Evolutionary conservation across 2,329 filamentous ascomycete species (phyloP), one percentile per base, ranked within the genome.

Genomic region (Cordyceps militaris): DNA sequence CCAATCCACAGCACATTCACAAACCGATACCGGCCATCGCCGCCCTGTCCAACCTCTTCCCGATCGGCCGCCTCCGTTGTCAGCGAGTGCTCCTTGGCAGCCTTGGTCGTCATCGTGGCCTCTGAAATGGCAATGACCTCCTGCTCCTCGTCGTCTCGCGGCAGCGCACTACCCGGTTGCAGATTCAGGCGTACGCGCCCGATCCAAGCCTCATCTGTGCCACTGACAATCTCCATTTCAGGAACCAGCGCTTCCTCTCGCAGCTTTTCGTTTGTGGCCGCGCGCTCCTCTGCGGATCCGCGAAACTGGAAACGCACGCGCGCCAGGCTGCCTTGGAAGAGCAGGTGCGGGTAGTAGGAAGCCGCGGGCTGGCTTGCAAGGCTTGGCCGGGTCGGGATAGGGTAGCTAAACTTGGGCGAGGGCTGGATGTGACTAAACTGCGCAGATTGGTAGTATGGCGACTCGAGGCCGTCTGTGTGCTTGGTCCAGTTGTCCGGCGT

Each of bases 1-100:
- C 46, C 52, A 43, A 59, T 57, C 58, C 58, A 59, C 13, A 59
- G 19, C 23, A 59, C 53, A 53, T 57, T 59, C 19, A 59, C 58
- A 53, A 56, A 56, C 6, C 32, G 6, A 38, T 59, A 59, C 28
- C 21, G 38, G n/a, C 1, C 26, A 0, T 47, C 8, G 5, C 5
- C 46, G 3, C 4, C 21, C 3, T 38, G 6, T 26, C 16, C 38
- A 24, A 59, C 38, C 9, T 59, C 53, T 3, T 56, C 38, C 6
- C 53, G 19, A 16, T 59, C 48, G n/a, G 11, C 14, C 8, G 44
- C 30, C 24, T 59, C 58, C 4, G 34, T 52, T 30, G 32, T 40
- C n/a, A 21, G 9, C 1, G 23, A 9, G 19, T 52, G 28, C 1
- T 36, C 19, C 16, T 44, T 14, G 8, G 50, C 50, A 24, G 50